Conservation (phyloP, 2,329 filamentous ascomycete species). For the Ophiocordyceps robertsii region DNA sequence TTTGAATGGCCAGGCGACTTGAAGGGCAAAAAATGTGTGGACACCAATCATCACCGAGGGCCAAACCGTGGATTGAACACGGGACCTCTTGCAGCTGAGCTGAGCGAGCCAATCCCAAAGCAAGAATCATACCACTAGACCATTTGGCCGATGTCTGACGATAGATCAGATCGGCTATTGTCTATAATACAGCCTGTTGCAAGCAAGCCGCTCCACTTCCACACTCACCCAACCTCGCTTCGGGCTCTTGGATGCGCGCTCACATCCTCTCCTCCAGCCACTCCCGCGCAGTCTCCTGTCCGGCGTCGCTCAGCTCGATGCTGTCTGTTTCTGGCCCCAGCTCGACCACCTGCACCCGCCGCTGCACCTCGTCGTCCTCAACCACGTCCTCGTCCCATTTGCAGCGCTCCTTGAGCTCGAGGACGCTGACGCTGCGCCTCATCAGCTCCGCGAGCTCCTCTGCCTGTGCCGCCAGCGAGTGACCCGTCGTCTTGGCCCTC, state of each 20-base stretch:
- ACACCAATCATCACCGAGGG: slow-evolving; percentile 1
- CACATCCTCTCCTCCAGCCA: slow-evolving; percentile 15
- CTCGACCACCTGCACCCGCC: slow-evolving; percentile 24
- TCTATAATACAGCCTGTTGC: background rate
- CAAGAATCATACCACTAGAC: slow-evolving; percentile 22
- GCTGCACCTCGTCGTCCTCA: slow-evolving; percentile 17
- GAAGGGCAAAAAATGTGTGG: too few species aligned
- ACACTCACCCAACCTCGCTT: background rate
- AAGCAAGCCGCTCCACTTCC: background rate
- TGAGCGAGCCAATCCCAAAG: slow-evolving; percentile 11
- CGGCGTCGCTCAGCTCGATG: slow-evolving; percentile 14
- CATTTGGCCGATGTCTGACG: slow-evolving; percentile 9
- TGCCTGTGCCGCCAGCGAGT: slow-evolving; percentile 34
- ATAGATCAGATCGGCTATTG: background rate
- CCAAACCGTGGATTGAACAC: slow-evolving; percentile 19
- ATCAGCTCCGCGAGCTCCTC: slow-evolving; percentile 32
- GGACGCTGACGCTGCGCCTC: slow-evolving; percentile 31
- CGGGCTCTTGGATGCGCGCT: background rate
- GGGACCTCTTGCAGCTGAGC: slow-evolving; percentile 17
- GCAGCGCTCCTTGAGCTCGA: slow-evolving; percentile 28
- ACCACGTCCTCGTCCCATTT: slow-evolving; percentile 26
- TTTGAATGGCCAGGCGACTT: too few species aligned
- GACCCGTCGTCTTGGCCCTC: slow-evolving; percentile 12
- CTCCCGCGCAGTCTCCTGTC: slow-evolving; percentile 10
- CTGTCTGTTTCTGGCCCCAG: slow-evolving; percentile 17